phyloP scores from a whole-genome alignment of 345 rosid species.

The Microthlaspi erraticum region DNA sequence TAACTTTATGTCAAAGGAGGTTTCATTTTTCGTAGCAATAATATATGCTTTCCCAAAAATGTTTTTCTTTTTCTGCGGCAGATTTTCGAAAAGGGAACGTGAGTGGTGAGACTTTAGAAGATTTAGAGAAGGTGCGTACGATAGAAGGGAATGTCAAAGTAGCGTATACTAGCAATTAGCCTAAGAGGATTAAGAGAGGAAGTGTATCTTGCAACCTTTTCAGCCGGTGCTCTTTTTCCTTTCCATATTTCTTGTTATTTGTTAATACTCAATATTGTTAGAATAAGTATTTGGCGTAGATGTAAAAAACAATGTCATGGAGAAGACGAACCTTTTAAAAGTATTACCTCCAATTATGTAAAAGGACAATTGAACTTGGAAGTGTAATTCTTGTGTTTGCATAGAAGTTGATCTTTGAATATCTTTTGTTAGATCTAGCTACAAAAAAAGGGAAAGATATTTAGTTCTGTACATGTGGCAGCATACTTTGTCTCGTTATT shows the following conservation, averaged over 20 bases:
- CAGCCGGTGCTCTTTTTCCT: conserved; percentile 30
- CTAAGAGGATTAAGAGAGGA: conserved; percentile 4
- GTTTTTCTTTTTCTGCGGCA: conserved; percentile 14
- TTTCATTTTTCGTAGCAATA: conserved; percentile 25
- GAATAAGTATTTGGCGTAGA: not conserved
- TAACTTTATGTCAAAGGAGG: conserved; percentile 31
- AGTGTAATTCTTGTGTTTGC: not conserved
- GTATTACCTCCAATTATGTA: too few relatives aligned
- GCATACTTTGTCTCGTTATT: conserved; percentile 1
- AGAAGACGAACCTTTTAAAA: not conserved
- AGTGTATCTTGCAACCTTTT: conserved; percentile 38
- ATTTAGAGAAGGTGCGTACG: conserved; percentile 32
- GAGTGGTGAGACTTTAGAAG: conserved; percentile 35
- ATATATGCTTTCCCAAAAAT: conserved; percentile 15
- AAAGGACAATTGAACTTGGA: not conserved
- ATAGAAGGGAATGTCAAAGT: conserved; percentile 42
- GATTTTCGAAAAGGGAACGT: conserved; percentile 32
- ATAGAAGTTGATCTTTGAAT: not conserved
- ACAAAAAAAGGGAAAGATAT: not conserved
- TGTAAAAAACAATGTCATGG: not conserved
- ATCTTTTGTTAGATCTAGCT: not conserved
- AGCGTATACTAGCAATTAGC: conserved; percentile 64
- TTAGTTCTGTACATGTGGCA: not conserved
- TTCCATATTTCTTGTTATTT: not conserved
- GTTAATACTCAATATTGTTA: not conserved